These are phyloP conservation scores for Rhizoctonia solani DNA, from an alignment of 1,284 basidiomycete species.

Conservation along the genomic window DNA sequence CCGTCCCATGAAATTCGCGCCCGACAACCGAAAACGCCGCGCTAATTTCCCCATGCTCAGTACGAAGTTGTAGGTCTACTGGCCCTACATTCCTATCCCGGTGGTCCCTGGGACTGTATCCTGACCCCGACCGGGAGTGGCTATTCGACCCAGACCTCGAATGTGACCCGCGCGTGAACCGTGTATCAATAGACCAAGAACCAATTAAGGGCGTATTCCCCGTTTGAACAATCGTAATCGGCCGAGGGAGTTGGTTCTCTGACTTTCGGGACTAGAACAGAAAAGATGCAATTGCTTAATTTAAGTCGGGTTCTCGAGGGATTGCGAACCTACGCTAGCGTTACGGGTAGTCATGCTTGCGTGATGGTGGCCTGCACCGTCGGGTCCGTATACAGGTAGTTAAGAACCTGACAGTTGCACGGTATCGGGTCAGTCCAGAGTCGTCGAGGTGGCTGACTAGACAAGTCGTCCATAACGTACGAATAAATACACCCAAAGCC, in stretches of 20 bases:
- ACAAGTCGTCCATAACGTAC: not conserved
- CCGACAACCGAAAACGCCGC: conserved; percentile 23
- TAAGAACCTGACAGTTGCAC: not conserved
- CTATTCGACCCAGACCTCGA: conserved; percentile 2
- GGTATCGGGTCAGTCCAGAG: not conserved
- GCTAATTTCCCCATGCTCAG: conserved; percentile 9
- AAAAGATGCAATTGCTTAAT: not conserved
- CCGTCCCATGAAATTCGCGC: conserved; percentile 1
- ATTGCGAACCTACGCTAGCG: conserved; percentile 10
- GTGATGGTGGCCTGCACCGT: conserved; percentile 26
- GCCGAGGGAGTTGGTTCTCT: conserved; percentile 17
- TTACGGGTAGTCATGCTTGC: conserved; percentile 20
- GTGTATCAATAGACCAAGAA: conserved; percentile 29
- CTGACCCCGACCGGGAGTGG: not conserved
- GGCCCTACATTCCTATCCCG: conserved; percentile 27
- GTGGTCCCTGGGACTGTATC: conserved; percentile 7
- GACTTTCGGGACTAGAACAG: conserved; percentile 8
- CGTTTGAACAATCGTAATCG: conserved; percentile 14
- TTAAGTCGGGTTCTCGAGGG: not conserved
- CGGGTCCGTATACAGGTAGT: not conserved
- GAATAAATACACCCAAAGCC: conserved; percentile 13
- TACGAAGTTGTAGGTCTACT: conserved; percentile 22
- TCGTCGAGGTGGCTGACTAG: not conserved
- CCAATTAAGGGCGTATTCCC: conserved; percentile 11
- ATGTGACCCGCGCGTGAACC: conserved; percentile 21